Evolutionary conservation across 352 stramenopile species (phyloP), one percentile per base, ranked within the genome.

Genomic region (Phytophthora hybrid): DNA sequence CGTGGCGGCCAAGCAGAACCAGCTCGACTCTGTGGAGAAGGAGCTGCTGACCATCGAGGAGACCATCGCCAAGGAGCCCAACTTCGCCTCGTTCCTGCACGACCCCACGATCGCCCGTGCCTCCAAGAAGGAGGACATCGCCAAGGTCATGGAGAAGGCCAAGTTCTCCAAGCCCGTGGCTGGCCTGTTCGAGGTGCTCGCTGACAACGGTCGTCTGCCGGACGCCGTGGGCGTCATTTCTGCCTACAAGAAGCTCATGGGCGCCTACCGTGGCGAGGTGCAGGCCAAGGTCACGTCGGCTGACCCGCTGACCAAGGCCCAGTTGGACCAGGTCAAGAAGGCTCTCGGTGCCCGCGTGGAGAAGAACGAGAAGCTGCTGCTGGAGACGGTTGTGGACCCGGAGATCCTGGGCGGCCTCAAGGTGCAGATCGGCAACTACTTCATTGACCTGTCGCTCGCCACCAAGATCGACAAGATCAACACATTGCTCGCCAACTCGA

Each of bases 361-460:
- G 44, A 94, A 95, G 76, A 90, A 89, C 51, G 94, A 98, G 70
- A 98, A 94, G 66, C 88, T 99, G 59, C 81, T 98, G 63, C 82
- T 99, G 53, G 90, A 94, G 66, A 94, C 88, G 32, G 85, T 98
- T 53, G 94, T 98, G 34, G 93, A 99, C 89, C 94, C 96, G 14
- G 88, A 90, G 68, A 99, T 99, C 78, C 78, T 99, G 69, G 97
- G 97, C 39, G 97, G 97, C 71, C 90, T 99, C 66, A 98, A 99
- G 87, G 95, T 99, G 71, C 95, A 98, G 86, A 98, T 99, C 82
- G 97, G 96, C 74, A 98, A 99, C 86, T 97, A 98, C 88, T 99
- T 99, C 84, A 98, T 99, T 76, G 97, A 99, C 85, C 80, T 99
- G 75, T 98, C 94, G 76, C 88, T 98, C 57, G 90, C 91, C 56